Evolutionary conservation across 2,329 filamentous ascomycete species (phyloP), one percentile per base, ranked within the genome.

Genomic region (Colletotrichum spaethianum): DNA sequence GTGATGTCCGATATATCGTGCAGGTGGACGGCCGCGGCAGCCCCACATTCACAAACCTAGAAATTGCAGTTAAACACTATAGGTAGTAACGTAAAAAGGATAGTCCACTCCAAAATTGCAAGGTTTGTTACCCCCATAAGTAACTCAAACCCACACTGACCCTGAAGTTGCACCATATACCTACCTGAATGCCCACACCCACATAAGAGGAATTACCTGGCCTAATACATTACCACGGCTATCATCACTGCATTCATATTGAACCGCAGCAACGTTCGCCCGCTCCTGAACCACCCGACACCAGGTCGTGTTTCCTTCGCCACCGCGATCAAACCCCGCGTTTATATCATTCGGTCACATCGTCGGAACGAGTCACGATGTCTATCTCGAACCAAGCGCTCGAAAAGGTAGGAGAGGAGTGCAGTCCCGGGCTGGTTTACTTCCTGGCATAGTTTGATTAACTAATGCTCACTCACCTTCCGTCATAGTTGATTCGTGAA

Each of bases 331-430:
- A 36, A 40, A 38, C 12, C 14, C 11, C 26, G 5, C 44, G 28
- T 28, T 1, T 23, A 4, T 26, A 12, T 14, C 9, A 59, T 48
- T n/a, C 36, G 9, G 28, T 38, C 12, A 40, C 36, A 42, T 23
- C 31, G 2, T 26, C 20, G 23, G 18, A 60, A 28, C 14, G 16
- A 36, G 53, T 20, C 78, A 89, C 78, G 63, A 98, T 98, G 96
- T 94, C 96, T 66, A 96, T 98, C 77, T 93, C 95, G 65, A 98
- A 97, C 79, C 94, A 97, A 85, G 95, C 95, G 71, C 87, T 98
- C 75, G 94, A 98, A 82, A 98, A 98, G 92, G 96, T 96, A 80
- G 73, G 83, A 26, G 28, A 28, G 7, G 11, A 26, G 20, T 12
- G 8, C 7, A 55, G 33, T 31, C 31, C 9, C 40, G 2, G 14